phyloP scores from a whole-genome alignment of 1,139 yeast genomes.

The Geotrichum armillariae region DNA sequence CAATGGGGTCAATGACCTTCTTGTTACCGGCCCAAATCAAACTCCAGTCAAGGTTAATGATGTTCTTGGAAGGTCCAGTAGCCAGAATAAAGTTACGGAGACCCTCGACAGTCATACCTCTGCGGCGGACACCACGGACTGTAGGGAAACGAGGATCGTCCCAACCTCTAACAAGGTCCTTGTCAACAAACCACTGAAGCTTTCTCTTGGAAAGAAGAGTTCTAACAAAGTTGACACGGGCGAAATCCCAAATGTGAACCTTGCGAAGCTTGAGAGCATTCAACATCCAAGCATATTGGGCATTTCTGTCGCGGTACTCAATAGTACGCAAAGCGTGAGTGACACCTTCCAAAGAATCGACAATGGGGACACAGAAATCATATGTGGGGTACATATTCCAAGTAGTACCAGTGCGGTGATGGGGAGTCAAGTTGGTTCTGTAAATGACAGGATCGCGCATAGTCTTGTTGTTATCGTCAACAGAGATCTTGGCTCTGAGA shows the following conservation, averaged over 20 bases:
- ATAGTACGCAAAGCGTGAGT: slow-evolving; percentile 96
- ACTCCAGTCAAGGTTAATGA: slow-evolving; percentile 94
- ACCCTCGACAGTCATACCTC: slow-evolving; percentile 99
- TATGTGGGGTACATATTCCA: slow-evolving; percentile 98
- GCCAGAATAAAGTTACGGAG: slow-evolving; percentile 86
- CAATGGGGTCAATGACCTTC: slow-evolving; percentile 92
- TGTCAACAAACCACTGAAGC: slow-evolving; percentile 97
- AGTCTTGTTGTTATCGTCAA: slow-evolving; percentile 85
- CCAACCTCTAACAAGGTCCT: slow-evolving; percentile 84
- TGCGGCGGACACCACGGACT: slow-evolving; percentile 96
- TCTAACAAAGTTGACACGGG: slow-evolving; percentile 93
- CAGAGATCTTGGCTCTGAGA: slow-evolving; percentile 93
- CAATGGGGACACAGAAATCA: slow-evolving; percentile 97
- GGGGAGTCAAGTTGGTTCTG: slow-evolving; percentile 95
- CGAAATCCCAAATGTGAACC: slow-evolving; percentile 97
- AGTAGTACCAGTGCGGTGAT: slow-evolving; percentile 85
- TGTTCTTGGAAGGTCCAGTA: slow-evolving; percentile 97
- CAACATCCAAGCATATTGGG: slow-evolving; percentile 96
- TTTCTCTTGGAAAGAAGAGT: slow-evolving; percentile 94
- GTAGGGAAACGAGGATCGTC: slow-evolving; percentile 99
- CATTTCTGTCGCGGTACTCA: slow-evolving; percentile 97
- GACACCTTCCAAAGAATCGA: slow-evolving; percentile 92
- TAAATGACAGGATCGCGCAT: slow-evolving; percentile 96
- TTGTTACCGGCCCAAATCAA: slow-evolving; percentile 96
- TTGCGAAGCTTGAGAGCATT: slow-evolving; percentile 77